Percentiles rank a stretch among this genome's conserved stretches.
phyloP scores from a whole-genome alignment of 495 filamentous ascomycete genomes.

The Extremus antarcticus region DNA sequence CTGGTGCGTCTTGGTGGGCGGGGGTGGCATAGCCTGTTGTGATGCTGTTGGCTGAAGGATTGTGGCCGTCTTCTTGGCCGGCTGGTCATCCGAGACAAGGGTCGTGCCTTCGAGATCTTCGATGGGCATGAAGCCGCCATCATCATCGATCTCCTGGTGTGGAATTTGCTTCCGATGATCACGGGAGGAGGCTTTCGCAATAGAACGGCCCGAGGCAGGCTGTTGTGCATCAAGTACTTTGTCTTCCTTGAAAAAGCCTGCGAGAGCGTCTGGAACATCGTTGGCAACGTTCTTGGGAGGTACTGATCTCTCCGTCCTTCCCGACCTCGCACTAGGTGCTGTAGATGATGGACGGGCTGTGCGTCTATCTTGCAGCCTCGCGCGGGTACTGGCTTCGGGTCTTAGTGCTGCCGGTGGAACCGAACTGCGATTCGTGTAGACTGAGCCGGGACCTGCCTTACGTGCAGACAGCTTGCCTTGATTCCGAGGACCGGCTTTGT shows the following conservation, averaged over 20 bases:
- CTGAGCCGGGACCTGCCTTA: constrained; percentile 2
- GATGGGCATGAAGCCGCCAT: background rate
- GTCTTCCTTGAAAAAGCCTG: constrained; percentile 5
- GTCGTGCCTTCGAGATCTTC: constrained; percentile 1
- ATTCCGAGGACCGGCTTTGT: constrained; percentile 14
- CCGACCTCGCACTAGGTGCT: constrained; percentile 1
- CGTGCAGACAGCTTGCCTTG: constrained; percentile 8
- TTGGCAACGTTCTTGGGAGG: constrained; percentile 8
- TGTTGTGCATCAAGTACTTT: background rate
- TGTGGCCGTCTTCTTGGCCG: background rate
- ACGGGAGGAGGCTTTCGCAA: background rate
- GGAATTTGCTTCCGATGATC: too few species aligned
- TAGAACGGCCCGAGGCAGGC: background rate
- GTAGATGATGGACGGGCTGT: constrained; percentile 2
- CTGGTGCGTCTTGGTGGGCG: background rate
- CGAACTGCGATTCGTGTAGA: background rate
- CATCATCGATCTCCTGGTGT: background rate
- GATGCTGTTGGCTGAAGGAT: constrained; percentile 3
- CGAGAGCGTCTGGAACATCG: constrained; percentile 10
- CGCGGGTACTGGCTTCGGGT: background rate
- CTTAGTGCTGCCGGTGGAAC: background rate
- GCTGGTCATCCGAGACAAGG: background rate
- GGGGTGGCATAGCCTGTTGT: constrained; percentile 13
- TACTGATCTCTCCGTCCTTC: background rate
- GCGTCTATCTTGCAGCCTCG: background rate